These are phyloP conservation scores for Recurvomyces mirabilis DNA, from an alignment of 495 filamentous ascomycete species.

Conservation along the genomic window DNA sequence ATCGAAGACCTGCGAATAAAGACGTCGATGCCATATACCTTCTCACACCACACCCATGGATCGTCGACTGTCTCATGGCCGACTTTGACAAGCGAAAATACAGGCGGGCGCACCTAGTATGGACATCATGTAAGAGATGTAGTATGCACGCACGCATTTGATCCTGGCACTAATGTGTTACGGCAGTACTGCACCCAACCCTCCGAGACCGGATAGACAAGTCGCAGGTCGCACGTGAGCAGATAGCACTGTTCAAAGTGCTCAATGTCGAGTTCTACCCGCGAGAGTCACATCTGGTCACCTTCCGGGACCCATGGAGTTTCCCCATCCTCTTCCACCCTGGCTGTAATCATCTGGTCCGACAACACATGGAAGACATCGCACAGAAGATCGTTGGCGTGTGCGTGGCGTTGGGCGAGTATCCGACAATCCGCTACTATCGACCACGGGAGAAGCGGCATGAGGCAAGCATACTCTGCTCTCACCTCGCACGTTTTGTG, in stretches of 20 bases:
- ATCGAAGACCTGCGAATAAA: slow-evolving; percentile 63
- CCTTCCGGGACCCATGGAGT: slow-evolving; percentile 87
- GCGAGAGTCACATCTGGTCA: slow-evolving; percentile 80
- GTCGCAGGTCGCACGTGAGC: slow-evolving; percentile 50
- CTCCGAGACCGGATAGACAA: slow-evolving; percentile 47
- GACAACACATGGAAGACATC: slow-evolving; percentile 64
- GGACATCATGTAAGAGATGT: slow-evolving; percentile 60
- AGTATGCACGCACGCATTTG: not conserved
- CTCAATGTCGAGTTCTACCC: slow-evolving; percentile 82
- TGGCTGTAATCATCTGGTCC: slow-evolving; percentile 70
- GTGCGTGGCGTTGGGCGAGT: slow-evolving; percentile 75
- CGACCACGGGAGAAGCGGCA: slow-evolving; percentile 60
- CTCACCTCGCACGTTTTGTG: slow-evolving; percentile 81
- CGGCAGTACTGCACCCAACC: slow-evolving; percentile 43
- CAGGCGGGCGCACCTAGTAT: slow-evolving; percentile 61
- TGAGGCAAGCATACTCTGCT: slow-evolving; percentile 76
- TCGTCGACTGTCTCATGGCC: slow-evolving; percentile 85
- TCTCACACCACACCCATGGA: slow-evolving; percentile 69
- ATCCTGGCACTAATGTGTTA: slow-evolving; percentile 7
- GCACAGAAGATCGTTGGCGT: slow-evolving; percentile 83
- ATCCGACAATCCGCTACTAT: slow-evolving; percentile 86
- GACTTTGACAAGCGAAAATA: slow-evolving; percentile 80
- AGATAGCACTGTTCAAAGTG: slow-evolving; percentile 60
- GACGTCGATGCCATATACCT: slow-evolving; percentile 92
- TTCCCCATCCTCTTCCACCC: slow-evolving; percentile 90